A percentile compares a stretch with the other conserved stretches of the same genome.
These are phyloP conservation scores for Nothophoma quercina DNA, from an alignment of 2,329 filamentous ascomycete genomes.

Conservation along the genomic window DNA sequence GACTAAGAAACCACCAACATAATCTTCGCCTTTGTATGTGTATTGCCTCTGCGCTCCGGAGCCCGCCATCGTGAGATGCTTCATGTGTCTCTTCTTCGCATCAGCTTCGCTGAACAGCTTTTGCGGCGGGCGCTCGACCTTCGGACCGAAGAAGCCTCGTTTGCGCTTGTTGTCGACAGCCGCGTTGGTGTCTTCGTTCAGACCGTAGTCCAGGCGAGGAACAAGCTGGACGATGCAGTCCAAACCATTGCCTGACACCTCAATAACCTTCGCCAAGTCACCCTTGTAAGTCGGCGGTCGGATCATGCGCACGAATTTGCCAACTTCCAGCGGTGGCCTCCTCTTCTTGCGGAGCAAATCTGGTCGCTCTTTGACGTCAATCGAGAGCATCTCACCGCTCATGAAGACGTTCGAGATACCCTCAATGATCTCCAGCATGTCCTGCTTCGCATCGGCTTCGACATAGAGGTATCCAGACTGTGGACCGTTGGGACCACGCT, in stretches of 20 bases:
- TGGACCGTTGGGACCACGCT: constrained; percentile 73
- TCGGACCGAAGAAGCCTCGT: constrained; percentile 60
- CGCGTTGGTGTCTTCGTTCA: constrained; percentile 77
- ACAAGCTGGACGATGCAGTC: constrained; percentile 88
- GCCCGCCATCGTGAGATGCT: constrained; percentile 62
- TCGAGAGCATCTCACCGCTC: constrained; percentile 82
- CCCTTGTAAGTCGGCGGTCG: constrained; percentile 81
- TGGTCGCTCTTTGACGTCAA: constrained; percentile 97
- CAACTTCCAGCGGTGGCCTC: constrained; percentile 78
- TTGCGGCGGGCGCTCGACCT: constrained; percentile 78
- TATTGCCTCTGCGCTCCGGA: constrained; percentile 72
- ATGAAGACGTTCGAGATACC: constrained; percentile 90
- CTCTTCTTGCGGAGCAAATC: constrained; percentile 92
- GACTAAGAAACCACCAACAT: constrained; percentile 90
- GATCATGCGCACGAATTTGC: constrained; percentile 90
- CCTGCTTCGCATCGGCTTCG: constrained; percentile 85
- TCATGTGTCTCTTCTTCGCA: constrained; percentile 84
- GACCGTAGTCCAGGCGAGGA: constrained; percentile 88
- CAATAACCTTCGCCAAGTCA: constrained; percentile 89
- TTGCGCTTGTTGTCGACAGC: constrained; percentile 74
- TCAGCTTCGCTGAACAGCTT: constrained; percentile 92
- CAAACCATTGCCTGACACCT: constrained; percentile 90
- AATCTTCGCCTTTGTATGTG: constrained; percentile 87
- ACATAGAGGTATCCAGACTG: constrained; percentile 98
- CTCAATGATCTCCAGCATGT: constrained; percentile 83